Evolutionary conservation across 305 asterid genomes (phyloP).

Genomic region (Striga hermonthica): DNA sequence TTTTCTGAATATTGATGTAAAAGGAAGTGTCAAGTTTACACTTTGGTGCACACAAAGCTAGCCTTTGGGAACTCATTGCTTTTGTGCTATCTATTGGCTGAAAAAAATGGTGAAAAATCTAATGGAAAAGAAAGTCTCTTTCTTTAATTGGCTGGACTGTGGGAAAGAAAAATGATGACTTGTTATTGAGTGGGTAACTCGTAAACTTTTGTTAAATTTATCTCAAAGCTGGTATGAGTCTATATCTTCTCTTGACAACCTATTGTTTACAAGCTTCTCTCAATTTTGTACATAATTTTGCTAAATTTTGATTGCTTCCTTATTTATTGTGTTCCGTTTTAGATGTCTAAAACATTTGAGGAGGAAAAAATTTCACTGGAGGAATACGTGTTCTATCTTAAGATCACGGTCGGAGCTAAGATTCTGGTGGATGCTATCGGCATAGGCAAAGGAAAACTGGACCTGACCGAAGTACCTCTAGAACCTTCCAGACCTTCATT

Average conservation of each 20-base stretch:
- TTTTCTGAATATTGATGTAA: background rate
- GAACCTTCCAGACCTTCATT: constrained; percentile 49
- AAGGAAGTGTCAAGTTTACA: constrained; percentile 10
- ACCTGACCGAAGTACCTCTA: constrained; percentile 50
- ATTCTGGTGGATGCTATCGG: constrained; percentile 59
- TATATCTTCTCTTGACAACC: background rate
- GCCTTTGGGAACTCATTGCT: background rate
- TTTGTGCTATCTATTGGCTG: background rate
- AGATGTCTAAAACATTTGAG: constrained; percentile 50
- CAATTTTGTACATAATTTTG: background rate
- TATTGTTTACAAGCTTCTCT: background rate
- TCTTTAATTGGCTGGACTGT: background rate
- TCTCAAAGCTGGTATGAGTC: background rate
- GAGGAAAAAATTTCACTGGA: constrained; percentile 51
- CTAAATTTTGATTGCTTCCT: constrained; percentile 26
- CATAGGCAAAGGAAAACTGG: constrained; percentile 60
- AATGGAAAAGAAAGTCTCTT: background rate
- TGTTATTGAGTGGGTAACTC: background rate
- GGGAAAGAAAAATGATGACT: background rate
- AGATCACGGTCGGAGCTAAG: constrained; percentile 50
- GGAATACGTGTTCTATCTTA: constrained; percentile 52
- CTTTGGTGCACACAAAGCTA: background rate
- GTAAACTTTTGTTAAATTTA: constrained; percentile 6
- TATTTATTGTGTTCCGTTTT: constrained; percentile 25
- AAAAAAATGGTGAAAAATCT: background rate